Base-by-base conservation (phyloP, 257 asterid genomes). In the Cruciata laevipes region DNA sequence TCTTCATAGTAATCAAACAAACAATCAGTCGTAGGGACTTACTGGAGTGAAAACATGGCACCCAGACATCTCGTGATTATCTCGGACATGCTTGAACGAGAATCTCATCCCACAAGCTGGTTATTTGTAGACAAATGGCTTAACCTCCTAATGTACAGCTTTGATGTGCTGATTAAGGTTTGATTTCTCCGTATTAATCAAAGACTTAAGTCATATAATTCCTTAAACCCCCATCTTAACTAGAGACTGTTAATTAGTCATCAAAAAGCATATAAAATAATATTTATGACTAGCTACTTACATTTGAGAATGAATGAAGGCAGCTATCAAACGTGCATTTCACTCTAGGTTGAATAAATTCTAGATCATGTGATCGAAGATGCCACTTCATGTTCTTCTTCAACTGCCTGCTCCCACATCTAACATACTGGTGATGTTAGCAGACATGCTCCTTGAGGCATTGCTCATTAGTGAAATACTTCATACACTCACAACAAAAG, bases 381-480 rank as follows among this genome's bases (percentile, higher is more conserved):
- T 94, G 97, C 6, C 95, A 91, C 81, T 94, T 94, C 9, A 90
- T 79, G 80, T 90, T 94, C 77, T 94, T 90, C 83, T 82, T 90
- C 66, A 94, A 81, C 74, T 90, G 95, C 77, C 81, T 81, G n/a
- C 79, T 75, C 71, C 95, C 95, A 71, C 99, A 94, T 74, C n/a
- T 69, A 61, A 84, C 27, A 77, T 87, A 77, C 69, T 79, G 96
- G 80, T 90, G 99, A 68, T 89, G 82, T 44, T 83, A 71, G 56
- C 66, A 71, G 12, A 85, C 77, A 75, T 94, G 99, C 76, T 85
- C 95, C 79, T 76, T 88, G 25, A 94, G 95, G 72, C 92, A 88
- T 75, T 79, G 71, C 70, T 79, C 88, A 38, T 88, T 88, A 8
- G 88, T 80, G 74, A 90, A 94, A 63, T 79, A 84, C 65, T 86